Percentiles rank a stretch among this genome's conserved stretches.
Conservation (phyloP, 176 grass and related monocot species). For the Carex cristatella region DNA sequence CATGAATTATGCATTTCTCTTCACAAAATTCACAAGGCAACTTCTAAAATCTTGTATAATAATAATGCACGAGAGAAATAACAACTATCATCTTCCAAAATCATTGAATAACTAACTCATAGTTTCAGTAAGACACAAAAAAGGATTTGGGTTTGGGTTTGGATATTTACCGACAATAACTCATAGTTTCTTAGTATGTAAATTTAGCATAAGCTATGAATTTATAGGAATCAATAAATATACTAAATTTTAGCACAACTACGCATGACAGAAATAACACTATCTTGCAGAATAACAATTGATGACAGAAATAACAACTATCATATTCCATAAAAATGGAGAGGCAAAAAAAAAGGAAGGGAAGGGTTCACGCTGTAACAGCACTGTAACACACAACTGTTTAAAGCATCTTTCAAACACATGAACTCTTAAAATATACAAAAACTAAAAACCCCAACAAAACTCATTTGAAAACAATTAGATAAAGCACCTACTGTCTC, state of each 20-base stretch:
- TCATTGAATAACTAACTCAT: not conserved
- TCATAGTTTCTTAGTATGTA: too few species aligned
- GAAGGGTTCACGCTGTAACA: not conserved
- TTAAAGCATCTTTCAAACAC: not conserved
- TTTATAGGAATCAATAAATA: too few species aligned
- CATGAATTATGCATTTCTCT: too few species aligned
- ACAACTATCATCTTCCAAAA: not conserved
- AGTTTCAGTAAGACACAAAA: not conserved
- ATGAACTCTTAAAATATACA: not conserved
- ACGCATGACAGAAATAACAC: not conserved
- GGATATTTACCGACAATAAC: too few species aligned
- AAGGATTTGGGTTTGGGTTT: not conserved
- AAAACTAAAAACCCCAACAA: not conserved
- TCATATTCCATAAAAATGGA: not conserved
- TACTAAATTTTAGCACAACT: too few species aligned
- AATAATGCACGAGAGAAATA: not conserved
- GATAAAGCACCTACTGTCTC: slow-evolving; percentile 21
- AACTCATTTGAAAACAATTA: not conserved
- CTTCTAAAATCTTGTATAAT: not conserved
- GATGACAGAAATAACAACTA: not conserved
- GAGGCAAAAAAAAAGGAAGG: not conserved
- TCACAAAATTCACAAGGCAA: not conserved
- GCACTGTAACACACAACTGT: not conserved
- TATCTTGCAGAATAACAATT: not conserved
- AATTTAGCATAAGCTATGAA: too few species aligned